Evolutionary conservation across 345 rosid genomes (phyloP).

Genomic region (Gossypium stocksii): DNA sequence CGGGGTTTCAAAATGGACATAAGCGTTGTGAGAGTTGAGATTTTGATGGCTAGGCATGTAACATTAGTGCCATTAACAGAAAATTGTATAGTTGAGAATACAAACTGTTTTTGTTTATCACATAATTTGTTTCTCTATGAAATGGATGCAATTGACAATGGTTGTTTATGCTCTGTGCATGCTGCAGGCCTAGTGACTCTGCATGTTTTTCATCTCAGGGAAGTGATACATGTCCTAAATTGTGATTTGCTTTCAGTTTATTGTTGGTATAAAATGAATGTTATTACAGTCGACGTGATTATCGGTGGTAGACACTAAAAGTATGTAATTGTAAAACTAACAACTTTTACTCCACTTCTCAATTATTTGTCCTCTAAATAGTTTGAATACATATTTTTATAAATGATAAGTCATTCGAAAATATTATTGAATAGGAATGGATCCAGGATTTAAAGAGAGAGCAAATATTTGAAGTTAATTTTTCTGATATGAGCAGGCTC

Average conservation of each 20-base stretch:
- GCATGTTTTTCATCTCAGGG: not conserved
- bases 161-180: not conserved
- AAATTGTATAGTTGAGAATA: slow-evolving; percentile 27
- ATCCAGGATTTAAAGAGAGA: no score
- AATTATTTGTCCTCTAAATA: no score
- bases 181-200: not conserved
- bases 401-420: not conserved
- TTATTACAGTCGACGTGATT: no score
- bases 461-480: no score
- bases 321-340: no score
- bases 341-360: no score
- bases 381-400: not conserved
- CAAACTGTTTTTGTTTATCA: slow-evolving; percentile 4
- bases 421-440: no score
- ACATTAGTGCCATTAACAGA: slow-evolving; percentile 7
- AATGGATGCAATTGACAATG: not conserved
- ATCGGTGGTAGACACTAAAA: no score
- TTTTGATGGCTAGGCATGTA: slow-evolving; percentile 28
- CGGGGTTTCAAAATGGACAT: not conserved
- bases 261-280: not conserved
- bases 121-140: slow-evolving; percentile 2
- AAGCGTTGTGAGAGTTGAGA: slow-evolving; percentile 1
- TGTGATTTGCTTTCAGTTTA: not conserved
- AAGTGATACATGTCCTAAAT: not conserved
- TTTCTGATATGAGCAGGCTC: not conserved